phyloP scores from a whole-genome alignment of 495 filamentous ascomycete species.

The Aspergillus saccharolyticus region DNA sequence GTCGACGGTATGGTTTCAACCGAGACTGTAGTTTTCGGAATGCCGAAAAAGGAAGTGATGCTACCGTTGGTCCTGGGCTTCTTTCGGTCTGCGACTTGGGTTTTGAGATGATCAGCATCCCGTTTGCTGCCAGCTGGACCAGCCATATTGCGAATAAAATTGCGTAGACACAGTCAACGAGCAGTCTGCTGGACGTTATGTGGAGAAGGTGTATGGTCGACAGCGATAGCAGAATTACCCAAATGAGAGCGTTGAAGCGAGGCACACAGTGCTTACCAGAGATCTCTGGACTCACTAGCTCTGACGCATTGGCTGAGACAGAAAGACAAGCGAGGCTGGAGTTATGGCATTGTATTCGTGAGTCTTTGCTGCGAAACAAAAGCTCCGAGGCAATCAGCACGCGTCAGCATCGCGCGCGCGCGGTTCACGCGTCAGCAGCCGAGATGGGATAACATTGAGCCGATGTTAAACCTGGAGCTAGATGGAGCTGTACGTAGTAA shows the following conservation, averaged over 20 bases:
- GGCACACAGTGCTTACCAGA: background rate
- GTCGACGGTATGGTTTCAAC: constrained; percentile 18
- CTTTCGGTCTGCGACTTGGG: constrained; percentile 26
- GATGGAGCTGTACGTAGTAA: no score
- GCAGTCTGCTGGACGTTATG: background rate
- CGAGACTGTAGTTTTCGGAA: constrained; percentile 42
- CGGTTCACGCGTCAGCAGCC: background rate
- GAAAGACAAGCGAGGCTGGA: no score
- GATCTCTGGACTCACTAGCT: background rate
- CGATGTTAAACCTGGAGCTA: no score
- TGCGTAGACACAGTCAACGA: background rate
- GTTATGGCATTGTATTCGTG: background rate
- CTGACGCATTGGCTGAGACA: background rate
- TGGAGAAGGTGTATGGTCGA: background rate
- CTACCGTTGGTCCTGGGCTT: constrained; percentile 65
- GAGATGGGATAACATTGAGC: background rate
- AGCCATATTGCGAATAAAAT: constrained; percentile 21
- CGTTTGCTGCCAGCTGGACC: constrained; percentile 31
- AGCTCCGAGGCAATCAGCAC: background rate
- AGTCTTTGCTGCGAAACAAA: background rate
- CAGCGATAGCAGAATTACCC: background rate
- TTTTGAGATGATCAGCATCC: constrained; percentile 29
- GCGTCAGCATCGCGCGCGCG: background rate
- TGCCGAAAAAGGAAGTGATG: constrained; percentile 64
- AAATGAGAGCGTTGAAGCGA: background rate